Percentiles rank a stretch among this genome's conserved stretches.
These are phyloP conservation scores for Trypanosoma vivax DNA, from an alignment of 208 protist species.

Conservation along the genomic window DNA sequence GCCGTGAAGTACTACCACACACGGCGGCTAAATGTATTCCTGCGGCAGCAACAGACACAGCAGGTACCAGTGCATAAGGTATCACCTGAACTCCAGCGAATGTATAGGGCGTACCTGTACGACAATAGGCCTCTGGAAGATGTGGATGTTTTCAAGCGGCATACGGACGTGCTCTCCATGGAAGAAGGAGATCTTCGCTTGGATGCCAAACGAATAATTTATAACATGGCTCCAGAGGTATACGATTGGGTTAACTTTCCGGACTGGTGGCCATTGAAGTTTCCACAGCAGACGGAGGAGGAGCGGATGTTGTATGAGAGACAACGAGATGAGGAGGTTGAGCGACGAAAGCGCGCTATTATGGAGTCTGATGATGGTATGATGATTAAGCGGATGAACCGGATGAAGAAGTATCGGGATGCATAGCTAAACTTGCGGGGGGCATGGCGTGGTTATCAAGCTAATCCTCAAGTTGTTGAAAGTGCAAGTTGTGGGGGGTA, in stretches of 20 bases:
- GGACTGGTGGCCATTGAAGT: conserved; percentile 86
- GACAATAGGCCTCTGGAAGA: conserved; percentile 82
- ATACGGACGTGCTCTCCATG: conserved; percentile 48
- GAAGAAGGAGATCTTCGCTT: conserved; percentile 51
- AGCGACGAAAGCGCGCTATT: conserved; percentile 56
- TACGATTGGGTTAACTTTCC: conserved; percentile 87
- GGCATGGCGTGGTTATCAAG: too few species aligned
- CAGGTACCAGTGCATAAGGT: conserved; percentile 80
- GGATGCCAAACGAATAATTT: conserved; percentile 67
- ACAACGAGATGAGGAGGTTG: conserved; percentile 66
- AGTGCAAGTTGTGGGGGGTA: neutral
- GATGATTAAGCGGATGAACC: conserved; percentile 68
- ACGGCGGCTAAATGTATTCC: conserved; percentile 54
- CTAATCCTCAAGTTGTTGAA: neutral
- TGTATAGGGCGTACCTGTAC: conserved; percentile 78
- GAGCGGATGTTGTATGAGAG: conserved; percentile 70
- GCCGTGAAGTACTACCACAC: conserved; percentile 70
- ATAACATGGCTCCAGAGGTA: conserved; percentile 81
- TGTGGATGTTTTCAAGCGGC: conserved; percentile 28
- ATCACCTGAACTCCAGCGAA: conserved; percentile 76
- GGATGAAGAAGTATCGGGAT: conserved; percentile 65
- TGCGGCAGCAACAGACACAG: conserved; percentile 64
- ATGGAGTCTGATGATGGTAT: conserved; percentile 68
- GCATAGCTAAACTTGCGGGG: conserved; percentile 14
- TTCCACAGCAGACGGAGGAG: conserved; percentile 68